Conservation (phyloP, 495 filamentous ascomycete species). For the Daldinia grandis region DNA sequence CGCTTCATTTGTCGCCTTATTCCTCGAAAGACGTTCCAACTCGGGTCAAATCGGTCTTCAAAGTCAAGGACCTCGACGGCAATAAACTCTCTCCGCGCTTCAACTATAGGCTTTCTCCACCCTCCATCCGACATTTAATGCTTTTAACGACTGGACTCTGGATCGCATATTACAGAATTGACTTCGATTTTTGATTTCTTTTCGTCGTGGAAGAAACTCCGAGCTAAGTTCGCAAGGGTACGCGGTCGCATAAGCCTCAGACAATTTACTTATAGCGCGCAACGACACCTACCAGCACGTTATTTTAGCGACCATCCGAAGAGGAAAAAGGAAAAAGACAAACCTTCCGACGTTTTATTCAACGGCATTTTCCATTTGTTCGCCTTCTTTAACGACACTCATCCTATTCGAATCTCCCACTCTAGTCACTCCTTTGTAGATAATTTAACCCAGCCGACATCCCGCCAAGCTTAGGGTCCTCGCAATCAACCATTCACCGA, state of each 20-base stretch:
- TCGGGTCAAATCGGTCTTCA: conserved; percentile 8
- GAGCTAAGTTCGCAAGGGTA: conserved; percentile 16
- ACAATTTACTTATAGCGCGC: conserved; percentile 3
- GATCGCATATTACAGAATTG: conserved; percentile 30
- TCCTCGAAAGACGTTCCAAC: conserved; percentile 10
- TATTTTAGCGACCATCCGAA: conserved; percentile 12
- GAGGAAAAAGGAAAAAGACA: background rate
- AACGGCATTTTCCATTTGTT: conserved; percentile 12
- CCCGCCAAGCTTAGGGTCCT: conserved; percentile 11
- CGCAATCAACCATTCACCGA: conserved; percentile 9
- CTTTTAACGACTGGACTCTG: conserved; percentile 37
- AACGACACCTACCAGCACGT: conserved; percentile 1
- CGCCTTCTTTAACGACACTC: background rate
- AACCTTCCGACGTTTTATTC: conserved; percentile 4
- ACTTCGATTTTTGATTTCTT: conserved; percentile 26
- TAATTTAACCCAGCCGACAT: conserved; percentile 13
- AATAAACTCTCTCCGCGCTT: conserved; percentile 26
- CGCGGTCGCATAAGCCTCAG: conserved; percentile 28
- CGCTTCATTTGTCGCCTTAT: conserved; percentile 11
- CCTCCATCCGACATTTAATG: conserved; percentile 34
- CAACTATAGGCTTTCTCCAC: conserved; percentile 40
- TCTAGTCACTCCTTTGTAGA: conserved; percentile 39
- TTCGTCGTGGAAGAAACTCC: conserved; percentile 6
- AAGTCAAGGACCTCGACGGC: conserved; percentile 21
- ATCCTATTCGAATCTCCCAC: conserved; percentile 20